These are phyloP conservation scores for Phytophthora syringae DNA, from an alignment of 352 stramenopile species.

Conservation along the genomic window DNA sequence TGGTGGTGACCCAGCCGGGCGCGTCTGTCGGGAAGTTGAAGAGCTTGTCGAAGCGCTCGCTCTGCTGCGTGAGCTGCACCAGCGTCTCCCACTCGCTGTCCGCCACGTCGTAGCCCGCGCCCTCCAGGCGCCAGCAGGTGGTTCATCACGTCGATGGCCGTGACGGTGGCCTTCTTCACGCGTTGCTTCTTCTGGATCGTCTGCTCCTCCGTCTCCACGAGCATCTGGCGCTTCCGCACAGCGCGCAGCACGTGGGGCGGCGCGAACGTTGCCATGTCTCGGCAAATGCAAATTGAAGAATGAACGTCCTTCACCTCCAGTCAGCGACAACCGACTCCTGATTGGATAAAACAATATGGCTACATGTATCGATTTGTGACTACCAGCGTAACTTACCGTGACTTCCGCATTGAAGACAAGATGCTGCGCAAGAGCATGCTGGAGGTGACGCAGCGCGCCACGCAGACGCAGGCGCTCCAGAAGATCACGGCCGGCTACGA, in stretches of 20 bases:
- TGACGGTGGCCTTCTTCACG: slow-evolving; percentile 59
- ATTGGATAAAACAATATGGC: slow-evolving; percentile 21
- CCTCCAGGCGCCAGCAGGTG: slow-evolving; percentile 47
- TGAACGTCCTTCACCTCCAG: slow-evolving; percentile 16
- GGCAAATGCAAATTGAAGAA: too few relatives aligned
- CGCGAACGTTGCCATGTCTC: not conserved
- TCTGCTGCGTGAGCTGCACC: slow-evolving; percentile 67
- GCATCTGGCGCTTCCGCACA: slow-evolving; percentile 48
- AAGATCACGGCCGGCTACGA: slow-evolving; percentile 65
- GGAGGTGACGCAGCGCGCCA: slow-evolving; percentile 66
- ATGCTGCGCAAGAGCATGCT: slow-evolving; percentile 70
- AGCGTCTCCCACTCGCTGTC: slow-evolving; percentile 75
- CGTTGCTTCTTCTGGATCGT: slow-evolving; percentile 64
- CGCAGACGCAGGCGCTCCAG: slow-evolving; percentile 63
- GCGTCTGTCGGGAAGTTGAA: slow-evolving; percentile 59
- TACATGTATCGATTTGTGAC: not conserved
- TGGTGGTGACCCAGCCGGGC: slow-evolving; percentile 64
- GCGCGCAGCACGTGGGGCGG: slow-evolving; percentile 23
- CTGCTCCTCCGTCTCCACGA: slow-evolving; percentile 15
- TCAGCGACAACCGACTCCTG: slow-evolving; percentile 20
- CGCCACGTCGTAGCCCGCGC: slow-evolving; percentile 61
- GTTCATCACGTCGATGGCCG: slow-evolving; percentile 81
- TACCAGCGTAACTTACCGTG: too few relatives aligned
- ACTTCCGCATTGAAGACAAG: slow-evolving; percentile 10
- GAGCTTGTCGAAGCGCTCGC: slow-evolving; percentile 61